Evolutionary conservation across 306 rosid species (phyloP).

Genomic region (Albizia julibrissin): DNA sequence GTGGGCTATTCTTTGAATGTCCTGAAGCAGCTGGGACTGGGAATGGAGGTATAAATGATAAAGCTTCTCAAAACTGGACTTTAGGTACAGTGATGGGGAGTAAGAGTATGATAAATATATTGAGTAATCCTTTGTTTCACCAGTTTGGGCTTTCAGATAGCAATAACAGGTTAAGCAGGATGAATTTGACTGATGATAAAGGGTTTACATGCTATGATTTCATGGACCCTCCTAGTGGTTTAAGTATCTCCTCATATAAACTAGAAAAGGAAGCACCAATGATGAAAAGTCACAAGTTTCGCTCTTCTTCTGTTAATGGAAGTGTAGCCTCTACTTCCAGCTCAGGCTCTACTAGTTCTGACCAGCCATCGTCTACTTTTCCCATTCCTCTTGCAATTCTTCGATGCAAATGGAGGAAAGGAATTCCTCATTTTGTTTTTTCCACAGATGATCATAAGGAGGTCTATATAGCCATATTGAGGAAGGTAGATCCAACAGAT

Average conservation of each 20-base stretch:
- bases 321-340: conserved; percentile 43
- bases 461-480: conserved; percentile 55
- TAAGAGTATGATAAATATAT: conserved; percentile 81
- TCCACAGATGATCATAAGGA: conserved; percentile 58
- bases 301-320: conserved; percentile 36
- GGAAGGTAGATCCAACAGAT: conserved; percentile 43
- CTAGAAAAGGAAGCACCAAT: conserved; percentile 35
- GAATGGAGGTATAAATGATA: neutral
- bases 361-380: conserved; percentile 41
- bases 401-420: conserved; percentile 67
- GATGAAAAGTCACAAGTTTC: conserved; percentile 37
- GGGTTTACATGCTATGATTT: conserved; percentile 54
- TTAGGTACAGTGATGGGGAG: conserved; percentile 83
- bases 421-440: conserved; percentile 63
- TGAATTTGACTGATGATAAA: conserved; percentile 43
- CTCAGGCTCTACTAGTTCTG: conserved; percentile 45
- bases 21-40: conserved; percentile 1
- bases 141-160: conserved; percentile 49
- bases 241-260: conserved; percentile 40
- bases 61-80: conserved; percentile 43
- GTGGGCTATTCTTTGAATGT: conserved; percentile 35
- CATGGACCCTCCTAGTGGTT: conserved; percentile 40
- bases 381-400: conserved; percentile 59
- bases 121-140: conserved; percentile 70
- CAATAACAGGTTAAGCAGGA: conserved; percentile 43